Evolutionary conservation across 2,329 filamentous ascomycete genomes (phyloP), one percentile per base, ranked within the genome.

Genomic region (Blastomyces gilchristii): DNA sequence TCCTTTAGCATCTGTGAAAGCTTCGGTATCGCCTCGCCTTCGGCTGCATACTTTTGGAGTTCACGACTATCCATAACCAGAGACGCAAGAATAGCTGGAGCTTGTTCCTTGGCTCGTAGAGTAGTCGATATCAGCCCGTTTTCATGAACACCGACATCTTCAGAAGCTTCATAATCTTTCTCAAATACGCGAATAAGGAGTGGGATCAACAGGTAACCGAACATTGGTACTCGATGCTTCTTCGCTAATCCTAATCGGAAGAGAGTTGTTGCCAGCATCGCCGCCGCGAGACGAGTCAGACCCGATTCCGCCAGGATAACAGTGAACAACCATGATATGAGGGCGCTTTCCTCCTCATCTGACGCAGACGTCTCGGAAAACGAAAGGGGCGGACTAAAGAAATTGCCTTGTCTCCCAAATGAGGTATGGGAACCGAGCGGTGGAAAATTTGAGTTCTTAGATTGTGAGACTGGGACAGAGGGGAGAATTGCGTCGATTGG

Each of bases 31-130:
- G 84, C 83, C 62, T 80, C 80, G 56, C 84, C 84, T 65, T 97
- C 90, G 53, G 87, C 87, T 0, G 91, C 91, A 47, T 90, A 87
- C 69, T 87, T 89, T 74, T 97, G 93, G 61, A 97, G 80, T 64
- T 84, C 82, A 65, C 88, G 85, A 72, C 87, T 91, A 70, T 94
- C 90, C 34, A 86, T 85, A 22, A 96, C 85, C 49, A 97, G 80
- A 56, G 87, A 85, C 18, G 91, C 90, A 62, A 97, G 80, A 12
- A 95, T 83, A 0, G 85, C 82, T 8, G 92, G 90, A 1, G 89
- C 86, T 65, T 85, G 84, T 72, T 93, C 89, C 62, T 86, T 80
- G 14, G 91, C 80, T 9, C 77, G 73, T 68, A 83, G 80, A 28
- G 78, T 77, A 14, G 76, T 69, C 14, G 78, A 75, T 52, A 76